Base-by-base conservation (phyloP, 2,329 filamentous ascomycete genomes). In the Xylariaceae sp. region DNA sequence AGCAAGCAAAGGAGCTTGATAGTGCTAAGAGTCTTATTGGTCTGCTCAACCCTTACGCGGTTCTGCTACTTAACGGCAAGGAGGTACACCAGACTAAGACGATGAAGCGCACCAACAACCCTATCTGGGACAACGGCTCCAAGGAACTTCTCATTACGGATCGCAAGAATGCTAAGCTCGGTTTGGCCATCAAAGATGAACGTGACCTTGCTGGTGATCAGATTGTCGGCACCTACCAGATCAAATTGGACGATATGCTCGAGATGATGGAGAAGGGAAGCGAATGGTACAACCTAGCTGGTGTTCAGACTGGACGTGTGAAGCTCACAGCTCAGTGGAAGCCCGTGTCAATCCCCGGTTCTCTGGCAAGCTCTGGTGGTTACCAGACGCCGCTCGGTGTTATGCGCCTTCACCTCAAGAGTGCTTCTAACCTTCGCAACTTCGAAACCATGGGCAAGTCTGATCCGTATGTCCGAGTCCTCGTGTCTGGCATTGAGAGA, bases 141-240 rank as follows among this genome's bases (percentile, higher is more conserved):
- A 96, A 96, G 76, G 94, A 99, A 71, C 86, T 99, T 67, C 85
- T 99, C 62, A 93, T 99, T 71, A 97, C 92, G 0, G 92, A 99
- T 72, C 88, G 90, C 63, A 96, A 92, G 77, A 87, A 85, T 71
- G 92, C 94, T 58, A 94, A 91, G 72, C 81, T 99, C 55, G 95
- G 93, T 58, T 78, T 99, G 57, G 89, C 93, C 13, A 86, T 99
- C 81, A 99, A 97, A 77, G 94, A 99, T 71, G 93, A 97, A 67
- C 88, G 93, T 63, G 93, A 96, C 56, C 77, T 99, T 57, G 79
- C 86, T 6, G 80, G 86, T 11, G 93, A 99, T 73, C 92, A 91
- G 53, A 83, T 93, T 39, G 78, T 99, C 18, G 94, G 93, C 61
- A 92, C 87, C 30, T 97, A 97, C 73, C 92, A 97, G 73, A 95